phyloP scores from a whole-genome alignment of 2,329 filamentous ascomycete species.

The Aspergillus pseudoterreus region DNA sequence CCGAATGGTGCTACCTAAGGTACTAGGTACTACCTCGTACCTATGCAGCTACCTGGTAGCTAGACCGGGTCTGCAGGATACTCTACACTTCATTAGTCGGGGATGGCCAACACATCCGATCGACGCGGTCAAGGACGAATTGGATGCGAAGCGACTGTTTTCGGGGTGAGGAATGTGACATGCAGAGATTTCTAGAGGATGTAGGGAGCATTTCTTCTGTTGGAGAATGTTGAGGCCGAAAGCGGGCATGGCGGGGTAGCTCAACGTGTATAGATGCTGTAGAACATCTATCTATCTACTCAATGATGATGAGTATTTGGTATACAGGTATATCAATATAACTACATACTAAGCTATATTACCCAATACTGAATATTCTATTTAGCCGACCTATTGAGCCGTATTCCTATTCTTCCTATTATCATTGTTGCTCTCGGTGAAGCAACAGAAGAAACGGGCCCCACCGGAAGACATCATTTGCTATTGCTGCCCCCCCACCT shows the following conservation, averaged over 20 bases:
- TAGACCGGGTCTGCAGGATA: background rate
- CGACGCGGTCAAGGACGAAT: too few relatives aligned
- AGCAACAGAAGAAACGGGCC: slow-evolving; percentile 5
- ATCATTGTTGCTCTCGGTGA: background rate
- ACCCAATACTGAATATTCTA: too few relatives aligned
- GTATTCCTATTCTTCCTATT: background rate
- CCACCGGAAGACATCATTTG: slow-evolving; percentile 30
- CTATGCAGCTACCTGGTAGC: background rate
- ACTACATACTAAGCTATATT: too few relatives aligned
- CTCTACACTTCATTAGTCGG: background rate
- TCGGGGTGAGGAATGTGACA: background rate
- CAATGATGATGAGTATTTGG: background rate
- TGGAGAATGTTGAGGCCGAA: background rate
- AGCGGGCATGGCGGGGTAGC: background rate
- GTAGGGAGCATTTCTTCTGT: background rate
- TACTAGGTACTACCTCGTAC: background rate
- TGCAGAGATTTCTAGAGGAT: too few relatives aligned
- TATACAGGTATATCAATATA: background rate
- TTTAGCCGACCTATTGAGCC: too few relatives aligned
- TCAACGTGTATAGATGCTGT: background rate
- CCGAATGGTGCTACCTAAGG: background rate
- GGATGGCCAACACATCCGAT: background rate
- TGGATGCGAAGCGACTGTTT: background rate
- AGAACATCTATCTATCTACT: background rate
- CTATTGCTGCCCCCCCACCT: slow-evolving; percentile 23